Conservation (phyloP, 352 stramenopile species). For the Phytopythium delawarense region DNA sequence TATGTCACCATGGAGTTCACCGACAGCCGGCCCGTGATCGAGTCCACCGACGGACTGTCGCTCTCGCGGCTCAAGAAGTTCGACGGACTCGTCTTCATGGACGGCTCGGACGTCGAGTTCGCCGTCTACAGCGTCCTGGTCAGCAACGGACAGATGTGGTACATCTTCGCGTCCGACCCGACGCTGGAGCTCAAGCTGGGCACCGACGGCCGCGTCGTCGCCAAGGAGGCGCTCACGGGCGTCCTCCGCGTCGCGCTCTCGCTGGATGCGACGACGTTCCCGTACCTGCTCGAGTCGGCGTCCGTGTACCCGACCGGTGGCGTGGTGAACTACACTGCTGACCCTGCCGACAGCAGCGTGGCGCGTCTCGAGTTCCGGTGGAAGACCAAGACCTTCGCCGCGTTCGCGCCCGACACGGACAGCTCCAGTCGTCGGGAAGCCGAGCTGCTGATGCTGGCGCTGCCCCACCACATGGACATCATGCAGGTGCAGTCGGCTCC, state of each 20-base stretch:
- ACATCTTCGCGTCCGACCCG: conserved; percentile 54
- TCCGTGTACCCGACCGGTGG: conserved; percentile 53
- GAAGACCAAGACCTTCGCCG: conserved; percentile 49
- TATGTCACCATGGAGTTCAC: conserved; percentile 76
- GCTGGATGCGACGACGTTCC: conserved; percentile 28
- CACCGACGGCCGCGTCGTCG: conserved; percentile 28
- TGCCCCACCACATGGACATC: conserved; percentile 71
- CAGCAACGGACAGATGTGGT: conserved; percentile 65
- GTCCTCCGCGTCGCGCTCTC: conserved; percentile 51
- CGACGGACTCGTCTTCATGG: conserved; percentile 31
- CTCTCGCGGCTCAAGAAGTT: conserved; percentile 49
- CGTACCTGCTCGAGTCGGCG: conserved; percentile 55
- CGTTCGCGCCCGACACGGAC: conserved; percentile 16
- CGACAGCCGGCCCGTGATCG: conserved; percentile 44
- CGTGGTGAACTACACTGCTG: conserved; percentile 40
- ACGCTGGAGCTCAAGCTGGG: conserved; percentile 38
- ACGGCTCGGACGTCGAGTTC: conserved; percentile 41
- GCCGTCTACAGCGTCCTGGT: conserved; percentile 44
- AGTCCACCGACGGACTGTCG: conserved; percentile 41
- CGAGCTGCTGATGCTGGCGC: conserved; percentile 68
- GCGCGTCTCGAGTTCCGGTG: conserved; percentile 54
- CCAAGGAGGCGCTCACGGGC: conserved; percentile 36
- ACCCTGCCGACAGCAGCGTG: conserved; percentile 18
- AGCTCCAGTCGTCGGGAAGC: conserved; percentile 8
- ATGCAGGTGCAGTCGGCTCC: conserved; percentile 20